Evolutionary conservation across 139 green algal species (phyloP), one percentile per base, ranked within the genome.

Genomic region (Penium margaritaceum): DNA sequence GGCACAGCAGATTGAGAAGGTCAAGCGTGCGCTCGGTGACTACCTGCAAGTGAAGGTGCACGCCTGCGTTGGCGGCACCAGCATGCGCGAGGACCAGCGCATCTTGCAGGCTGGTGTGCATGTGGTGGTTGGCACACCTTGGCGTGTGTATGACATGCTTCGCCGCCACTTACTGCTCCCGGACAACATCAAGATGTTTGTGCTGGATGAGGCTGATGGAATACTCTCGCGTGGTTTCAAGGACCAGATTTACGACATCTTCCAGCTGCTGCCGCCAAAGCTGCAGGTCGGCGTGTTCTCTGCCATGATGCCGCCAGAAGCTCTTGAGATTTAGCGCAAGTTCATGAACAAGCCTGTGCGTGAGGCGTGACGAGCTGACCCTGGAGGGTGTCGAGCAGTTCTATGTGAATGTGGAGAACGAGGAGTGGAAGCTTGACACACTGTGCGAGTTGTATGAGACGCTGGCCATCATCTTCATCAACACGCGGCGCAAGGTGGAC

Each of bases 321-420:
- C 94, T 24, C 87, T 98, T 69, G 95, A 98, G 86, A 97, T 98
- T 85, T 98, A 94, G 66, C 85, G 91, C 73, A 99, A 99, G 91
- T 99, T 99, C 90, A 99, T 99, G 95, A 96, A 94, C 89, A 98
- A 99, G 89, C 94, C 94, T 9, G 90, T 98, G 84, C 76, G 94
- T 98, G 15, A 99, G 98, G 91, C 90, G 95, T 67, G 95, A 99
- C 70, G 95, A 99, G 90, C 90, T 99, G 65, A 99, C 95, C 33
- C 89, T 99, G 34, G 95, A 99, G 88, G 95, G 95, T 93, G 98
- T 99, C 87, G 98, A 99, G 93, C 94, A 98, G 87, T 92, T 92
- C 76, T 91, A 91, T 81, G 85, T 91, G 63, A 88, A 90, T 65
- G 87, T 91, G 63, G 92, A 96, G 75, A 87, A 89, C 69, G 95